phyloP scores from a whole-genome alignment of 2,329 filamentous ascomycete genomes.

The Apiospora phragmitis region DNA sequence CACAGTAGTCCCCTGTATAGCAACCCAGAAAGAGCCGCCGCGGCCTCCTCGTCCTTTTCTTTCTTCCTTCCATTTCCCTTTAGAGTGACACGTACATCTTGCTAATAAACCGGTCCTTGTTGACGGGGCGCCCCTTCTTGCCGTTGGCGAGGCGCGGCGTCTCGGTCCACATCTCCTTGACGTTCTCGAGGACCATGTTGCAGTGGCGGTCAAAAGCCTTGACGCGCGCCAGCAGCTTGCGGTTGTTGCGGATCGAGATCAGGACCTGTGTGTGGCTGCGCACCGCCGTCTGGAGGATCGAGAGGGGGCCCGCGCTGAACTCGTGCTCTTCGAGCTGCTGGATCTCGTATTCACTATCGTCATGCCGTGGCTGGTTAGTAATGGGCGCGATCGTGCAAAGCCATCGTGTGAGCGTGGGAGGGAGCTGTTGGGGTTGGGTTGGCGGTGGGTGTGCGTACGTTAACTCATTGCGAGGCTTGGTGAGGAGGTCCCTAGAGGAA shows the following conservation, averaged over 20 bases:
- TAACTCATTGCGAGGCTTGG: constrained; percentile 85
- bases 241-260: constrained; percentile 97
- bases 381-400: constrained; percentile 41
- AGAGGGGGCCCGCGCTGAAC: constrained; percentile 78
- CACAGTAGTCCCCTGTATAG: background rate
- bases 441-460: constrained; percentile 64
- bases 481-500: constrained; percentile 73
- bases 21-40: background rate
- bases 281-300: constrained; percentile 94
- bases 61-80: background rate
- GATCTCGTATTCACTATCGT: constrained; percentile 52
- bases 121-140: constrained; percentile 86
- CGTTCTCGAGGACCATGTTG: constrained; percentile 98
- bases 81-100: constrained; percentile 75
- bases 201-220: constrained; percentile 99
- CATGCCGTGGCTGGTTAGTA: background rate
- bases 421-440: constrained; percentile 18
- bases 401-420: constrained; percentile 21
- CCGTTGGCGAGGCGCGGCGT: constrained; percentile 79
- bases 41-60: background rate
- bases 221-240: constrained; percentile 93
- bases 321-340: constrained; percentile 71
- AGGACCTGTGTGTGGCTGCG: constrained; percentile 93
- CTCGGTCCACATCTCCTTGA: constrained; percentile 99
- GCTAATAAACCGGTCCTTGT: constrained; percentile 98